Percentiles rank a stretch among this genome's conserved stretches.
These are phyloP conservation scores for Mycosphaerella sp. DNA, from an alignment of 2,329 filamentous ascomycete species.

Conservation along the genomic window DNA sequence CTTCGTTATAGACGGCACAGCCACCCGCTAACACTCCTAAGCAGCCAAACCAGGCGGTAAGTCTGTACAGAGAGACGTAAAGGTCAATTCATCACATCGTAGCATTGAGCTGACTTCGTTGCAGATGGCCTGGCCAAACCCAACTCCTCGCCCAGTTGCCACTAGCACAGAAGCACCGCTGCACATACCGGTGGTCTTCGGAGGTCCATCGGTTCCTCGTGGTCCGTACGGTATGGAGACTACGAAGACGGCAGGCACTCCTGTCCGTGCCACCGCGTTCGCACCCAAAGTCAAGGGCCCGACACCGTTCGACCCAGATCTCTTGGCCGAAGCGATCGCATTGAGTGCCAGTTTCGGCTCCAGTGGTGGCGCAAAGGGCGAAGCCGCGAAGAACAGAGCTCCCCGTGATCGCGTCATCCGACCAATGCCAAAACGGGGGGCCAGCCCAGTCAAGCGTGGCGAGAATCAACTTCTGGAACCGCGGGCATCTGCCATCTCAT, in stretches of 20 bases:
- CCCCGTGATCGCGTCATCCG: not conserved
- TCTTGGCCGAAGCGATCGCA: not conserved
- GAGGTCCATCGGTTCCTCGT: not conserved
- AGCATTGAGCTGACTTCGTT: too few relatives aligned
- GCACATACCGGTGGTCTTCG: not conserved
- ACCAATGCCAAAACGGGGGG: not conserved
- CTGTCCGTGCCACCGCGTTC: too few relatives aligned
- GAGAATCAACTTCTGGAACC: not conserved
- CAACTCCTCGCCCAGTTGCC: not conserved
- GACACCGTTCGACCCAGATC: not conserved
- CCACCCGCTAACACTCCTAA: not conserved
- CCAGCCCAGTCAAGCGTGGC: not conserved
- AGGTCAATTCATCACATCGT: too few relatives aligned
- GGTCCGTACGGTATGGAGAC: not conserved
- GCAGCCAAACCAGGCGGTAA: too few relatives aligned
- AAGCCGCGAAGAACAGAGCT: not conserved
- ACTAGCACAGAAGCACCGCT: not conserved
- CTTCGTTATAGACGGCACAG: not conserved
- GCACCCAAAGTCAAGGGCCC: not conserved
- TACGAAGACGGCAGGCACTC: not conserved
- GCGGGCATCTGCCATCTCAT: not conserved
- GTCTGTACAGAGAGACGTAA: too few relatives aligned
- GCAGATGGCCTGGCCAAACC: too few relatives aligned
- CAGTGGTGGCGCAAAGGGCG: not conserved
- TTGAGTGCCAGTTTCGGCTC: not conserved